Base-by-base conservation (phyloP, 345 rosid species). In the Tarenaya hassleriana region DNA sequence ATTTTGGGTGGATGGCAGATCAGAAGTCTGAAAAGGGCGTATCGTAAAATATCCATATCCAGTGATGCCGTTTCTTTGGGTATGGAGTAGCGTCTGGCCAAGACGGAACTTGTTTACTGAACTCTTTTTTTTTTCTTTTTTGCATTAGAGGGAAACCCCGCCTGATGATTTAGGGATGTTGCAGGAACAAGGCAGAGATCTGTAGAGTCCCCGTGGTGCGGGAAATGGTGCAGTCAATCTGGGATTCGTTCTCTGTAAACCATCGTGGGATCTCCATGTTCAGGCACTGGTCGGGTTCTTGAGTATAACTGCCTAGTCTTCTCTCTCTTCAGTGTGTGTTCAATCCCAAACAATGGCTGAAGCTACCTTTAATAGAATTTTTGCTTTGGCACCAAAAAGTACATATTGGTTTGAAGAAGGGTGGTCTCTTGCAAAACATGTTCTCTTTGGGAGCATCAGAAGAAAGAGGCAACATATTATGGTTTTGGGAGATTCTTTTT, bases 181-280 rank as follows among this genome's bases (percentile, higher is more conserved):
- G 43, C 72, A 84, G 94, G 94, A 77, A 58, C 61, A 66, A 5
- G 67, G 74, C 66, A 67, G 67, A 62, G 74, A 73, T 46, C 49
- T 84, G 74, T 56, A 77, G 42, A 50, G 55, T 72, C 52, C 70
- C 92, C 58, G 69, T 69, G 32, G 88, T 92, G 20, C 21, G 34
- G 19, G 73, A 79, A 37, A 77, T 88, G 95, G 52, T 88, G 54
- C 88, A 65, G 62, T 92, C 95, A 47, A 73, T 88, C 48, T 83
- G 82, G 39, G 84, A 71, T 71, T 85, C 94, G 46, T 83, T 77
- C 52, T 44, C 75, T 16, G 82, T 69, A 77, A 74, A 70, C 67
- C 94, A 90, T 2, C 86, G 94, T 43, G 96, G 96, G 52, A 78
- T 85, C 64, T 85, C 95, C 84, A 92, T 78, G 70, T 79, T 73